Base-by-base conservation (phyloP, 306 rosid species). In the Ormosia semicastrata region DNA sequence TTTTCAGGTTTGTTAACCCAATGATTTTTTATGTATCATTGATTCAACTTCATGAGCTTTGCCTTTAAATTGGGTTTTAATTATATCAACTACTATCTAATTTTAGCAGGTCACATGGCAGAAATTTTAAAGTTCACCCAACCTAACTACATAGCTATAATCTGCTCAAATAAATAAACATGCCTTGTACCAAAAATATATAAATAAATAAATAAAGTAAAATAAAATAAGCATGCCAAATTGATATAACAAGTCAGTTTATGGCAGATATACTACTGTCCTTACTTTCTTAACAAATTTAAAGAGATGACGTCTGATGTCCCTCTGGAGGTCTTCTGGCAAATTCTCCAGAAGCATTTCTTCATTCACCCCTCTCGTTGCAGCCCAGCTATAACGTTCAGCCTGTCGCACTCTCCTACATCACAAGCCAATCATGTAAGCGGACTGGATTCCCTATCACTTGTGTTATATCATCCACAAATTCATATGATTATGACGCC, bases 341-440 rank as follows among this genome's bases (percentile, higher is more conserved):
- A 90, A 79, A 83, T 85, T 82, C 75, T 85, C 91, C 76, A 90
- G 39, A 78, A 86, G 89, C 34, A 44, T 18, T 79, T 90, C 92
- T 73, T 90, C 94, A 84, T 90, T 88, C 66, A 88, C 94, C 13
- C 94, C 94, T 81, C 94, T 88, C 54, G 92, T 88, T 13, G 94
- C 90, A 54, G 89, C 92, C 92, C 92, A 90, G 4, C 39, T 83
- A 53, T 78, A 88, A 50, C 89, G 75, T 76, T 90, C 94, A 39
- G 92, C 90, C 49, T 78, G 79, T 15, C 88, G 1, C 47, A 90
- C 94, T 79, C 49, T 82, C 91, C 94, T 63, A 33, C 67, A 62
- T 62, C 40, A 62, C 34, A 62, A 18, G 15, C 15, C 14, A 49
- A 49, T 24, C 24, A 24, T 24, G 24, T 24, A 24, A 24, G 24